Evolutionary conservation across 176 grass and related monocot genomes (phyloP), one percentile per base, ranked within the genome.

Genomic region (Melocanna baccifera): DNA sequence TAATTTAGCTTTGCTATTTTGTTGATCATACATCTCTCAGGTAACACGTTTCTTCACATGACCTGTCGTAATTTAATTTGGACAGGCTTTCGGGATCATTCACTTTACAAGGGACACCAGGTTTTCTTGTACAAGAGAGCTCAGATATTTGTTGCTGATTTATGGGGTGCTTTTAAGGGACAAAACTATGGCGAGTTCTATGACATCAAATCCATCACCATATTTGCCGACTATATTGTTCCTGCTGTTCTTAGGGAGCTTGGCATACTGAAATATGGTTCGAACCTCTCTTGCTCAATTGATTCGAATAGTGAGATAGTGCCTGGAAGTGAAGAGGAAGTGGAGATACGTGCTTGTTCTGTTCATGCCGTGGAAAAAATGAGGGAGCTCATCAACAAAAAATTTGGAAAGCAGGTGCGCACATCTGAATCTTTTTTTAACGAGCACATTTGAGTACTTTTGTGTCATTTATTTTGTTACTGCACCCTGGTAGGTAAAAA

Each of bases 81-180:
- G 50, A 40, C 78, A 96, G 93, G 96, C 39, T 99, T 99, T 46
- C 90, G 93, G 20, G 96, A 99, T 67, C 96, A 99, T 83, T 87
- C 96, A 18, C 83, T 99, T 72, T 99, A 99, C 83, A 99, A 99
- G 56, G 96, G 91, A 28, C 89, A 83, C 66, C 96, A 94, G 83
- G 73, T 99, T 85, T 99, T 99, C 75, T 71, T 99, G 67, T 99
- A 99, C 86, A 99, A 99, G 89, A 92, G 96, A 70, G 96, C 93
- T 61, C 96, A 99, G 71, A 99, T 99, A 77, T 96, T 99, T 87
- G 96, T 87, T 66, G 93, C 91, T 76, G 93, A 96, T 92, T 79
- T 96, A 47, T 99, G 96, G 96, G 91, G 96, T 14, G 91, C 96
- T 52, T 99, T 99, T 51, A 99, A 96, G 88, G 91, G 89, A 59